phyloP scores from a whole-genome alignment of 2,329 filamentous ascomycete genomes.

The Helotiales sp. region DNA sequence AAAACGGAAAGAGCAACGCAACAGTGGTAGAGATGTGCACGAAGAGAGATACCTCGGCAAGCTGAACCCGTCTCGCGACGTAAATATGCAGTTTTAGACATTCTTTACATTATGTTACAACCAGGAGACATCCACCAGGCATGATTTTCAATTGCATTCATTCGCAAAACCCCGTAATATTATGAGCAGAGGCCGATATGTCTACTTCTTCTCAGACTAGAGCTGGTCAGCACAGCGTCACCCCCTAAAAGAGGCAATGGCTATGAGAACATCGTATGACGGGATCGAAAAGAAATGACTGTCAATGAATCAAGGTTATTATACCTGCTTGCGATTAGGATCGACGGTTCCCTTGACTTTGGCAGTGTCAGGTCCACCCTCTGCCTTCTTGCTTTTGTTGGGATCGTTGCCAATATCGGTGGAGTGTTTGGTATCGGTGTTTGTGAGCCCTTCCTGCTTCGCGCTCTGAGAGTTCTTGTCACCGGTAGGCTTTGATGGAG shows the following conservation, averaged over 20 bases:
- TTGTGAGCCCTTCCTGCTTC: constrained; percentile 59
- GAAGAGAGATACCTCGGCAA: background rate
- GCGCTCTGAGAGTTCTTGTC: constrained; percentile 50
- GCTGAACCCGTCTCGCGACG: background rate
- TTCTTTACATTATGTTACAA: constrained; percentile 33
- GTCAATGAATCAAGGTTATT: constrained; percentile 26
- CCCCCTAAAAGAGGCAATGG: constrained; percentile 27
- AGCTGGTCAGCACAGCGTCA: constrained; percentile 27
- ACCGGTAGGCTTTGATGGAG: constrained; percentile 39
- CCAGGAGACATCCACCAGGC: constrained; percentile 4
- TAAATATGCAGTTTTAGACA: background rate
- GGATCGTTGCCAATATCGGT: constrained; percentile 49
- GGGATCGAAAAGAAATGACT: background rate
- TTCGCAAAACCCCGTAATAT: background rate
- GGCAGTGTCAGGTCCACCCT: constrained; percentile 59
- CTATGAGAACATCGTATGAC: constrained; percentile 11
- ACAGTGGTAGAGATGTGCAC: background rate
- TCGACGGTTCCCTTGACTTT: constrained; percentile 58
- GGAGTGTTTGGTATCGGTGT: constrained; percentile 56
- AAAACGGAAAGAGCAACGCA: background rate
- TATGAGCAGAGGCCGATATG: constrained; percentile 1
- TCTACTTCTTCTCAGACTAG: constrained; percentile 29
- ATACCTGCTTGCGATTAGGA: constrained; percentile 38
- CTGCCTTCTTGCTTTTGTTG: constrained; percentile 60
- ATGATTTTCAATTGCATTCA: background rate